Evolutionary conservation across 169 alveolate genomes (phyloP).

Genomic region (Plasmodium inui): DNA sequence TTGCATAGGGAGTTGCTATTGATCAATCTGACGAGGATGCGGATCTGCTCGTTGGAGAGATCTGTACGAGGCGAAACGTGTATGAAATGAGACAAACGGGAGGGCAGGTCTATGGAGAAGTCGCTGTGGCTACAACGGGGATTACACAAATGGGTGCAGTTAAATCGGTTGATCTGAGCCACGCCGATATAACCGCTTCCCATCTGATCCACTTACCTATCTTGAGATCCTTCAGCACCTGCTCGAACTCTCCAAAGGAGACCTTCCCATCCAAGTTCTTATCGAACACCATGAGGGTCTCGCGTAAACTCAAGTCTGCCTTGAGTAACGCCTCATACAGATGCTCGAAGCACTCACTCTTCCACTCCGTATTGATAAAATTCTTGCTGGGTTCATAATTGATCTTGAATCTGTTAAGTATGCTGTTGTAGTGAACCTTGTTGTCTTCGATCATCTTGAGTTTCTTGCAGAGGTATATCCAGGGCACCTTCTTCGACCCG

Average conservation of each 20-base stretch:
- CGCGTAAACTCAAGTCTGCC: conserved; percentile 86
- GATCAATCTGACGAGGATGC: conserved; percentile 86
- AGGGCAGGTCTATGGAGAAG: background rate
- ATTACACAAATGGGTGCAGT: too few species aligned
- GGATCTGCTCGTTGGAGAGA: conserved; percentile 88
- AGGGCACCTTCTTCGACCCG: conserved; percentile 74
- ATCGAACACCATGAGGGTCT: conserved; percentile 87
- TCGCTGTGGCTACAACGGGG: background rate
- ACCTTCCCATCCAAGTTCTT: conserved; percentile 89
- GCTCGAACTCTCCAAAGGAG: conserved; percentile 87
- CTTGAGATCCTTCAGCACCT: conserved; percentile 84
- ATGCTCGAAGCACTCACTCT: conserved; percentile 57
- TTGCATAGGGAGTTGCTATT: conserved; percentile 82
- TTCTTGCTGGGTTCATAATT: conserved; percentile 40
- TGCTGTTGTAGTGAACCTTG: conserved; percentile 81
- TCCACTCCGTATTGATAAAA: conserved; percentile 40
- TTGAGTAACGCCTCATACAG: conserved; percentile 87
- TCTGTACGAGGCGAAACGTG: conserved; percentile 43
- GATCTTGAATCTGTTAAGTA: conserved; percentile 77
- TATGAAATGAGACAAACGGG: background rate
- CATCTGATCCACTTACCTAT: conserved; percentile 48
- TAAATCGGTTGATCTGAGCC: too few species aligned
- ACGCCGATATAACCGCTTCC: too few species aligned
- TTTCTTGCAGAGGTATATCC: conserved; percentile 77
- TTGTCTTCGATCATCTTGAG: conserved; percentile 79